Evolutionary conservation across 495 filamentous ascomycete species (phyloP), one percentile per base, ranked within the genome.

Genomic region (Penicillium longicatenatum): DNA sequence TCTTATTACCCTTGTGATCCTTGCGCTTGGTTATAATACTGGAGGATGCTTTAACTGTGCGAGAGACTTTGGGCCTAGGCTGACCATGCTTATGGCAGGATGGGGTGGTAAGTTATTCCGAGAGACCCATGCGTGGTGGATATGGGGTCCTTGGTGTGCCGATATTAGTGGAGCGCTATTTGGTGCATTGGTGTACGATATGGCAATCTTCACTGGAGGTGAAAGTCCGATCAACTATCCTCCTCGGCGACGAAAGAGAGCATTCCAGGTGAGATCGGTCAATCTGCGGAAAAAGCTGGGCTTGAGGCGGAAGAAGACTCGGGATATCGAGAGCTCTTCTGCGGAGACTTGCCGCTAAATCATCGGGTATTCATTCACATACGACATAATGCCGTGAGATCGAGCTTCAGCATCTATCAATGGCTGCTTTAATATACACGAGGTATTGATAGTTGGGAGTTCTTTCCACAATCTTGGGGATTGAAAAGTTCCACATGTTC

Each of bases 1-100:
- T 19, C 48, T 68, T 17, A 59, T 65, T 35, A 59, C 55, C 19
- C 49, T 61, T 21, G 29, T 61, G 50, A 42, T 50, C 42, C 54
- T 62, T 54, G 62, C 59, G 31, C 26, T 68, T 11, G 65, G 65
- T 0, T 65, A 52, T 48, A 65, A 65, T 42, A 63, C 59, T 21
- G 65, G 65, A 51, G 65, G 65, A 8, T 68, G 65, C 35, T 59
- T 65, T 19, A 68, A 68, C 17, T 52, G 56, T 22, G 65, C 53
- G 0, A 51, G 65, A 42, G 62, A 68, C 22, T 63, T 68, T 29
- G 65, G 65, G 1, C 65, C 65, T 3, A 54, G 62, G 7, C 57
- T 65, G n/a, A 62, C 63, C n/a, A 59, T 57, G 24, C 43, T 68
- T 2, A 68, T 68, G 62, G 65, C 59, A 24, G 65, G 65, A 10